Conservation (phyloP, 2,329 filamentous ascomycete genomes). For the Botryotinia globosa region DNA sequence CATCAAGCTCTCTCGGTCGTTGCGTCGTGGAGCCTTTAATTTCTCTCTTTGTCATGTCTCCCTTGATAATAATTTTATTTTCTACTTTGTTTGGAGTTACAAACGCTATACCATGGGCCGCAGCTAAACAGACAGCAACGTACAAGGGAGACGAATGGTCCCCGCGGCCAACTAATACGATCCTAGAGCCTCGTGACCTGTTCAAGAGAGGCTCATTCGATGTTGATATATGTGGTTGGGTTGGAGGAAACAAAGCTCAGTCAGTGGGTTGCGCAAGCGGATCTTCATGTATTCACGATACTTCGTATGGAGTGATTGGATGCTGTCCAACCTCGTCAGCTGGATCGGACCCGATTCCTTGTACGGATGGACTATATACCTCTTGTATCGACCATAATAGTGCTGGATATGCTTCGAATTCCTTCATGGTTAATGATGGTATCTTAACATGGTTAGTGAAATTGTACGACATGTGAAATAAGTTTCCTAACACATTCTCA, state of each 20-base stretch:
- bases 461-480: not conserved
- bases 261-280: constrained; percentile 32
- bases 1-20: not conserved
- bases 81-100: constrained; percentile 26
- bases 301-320: constrained; percentile 31
- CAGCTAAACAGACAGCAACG: constrained; percentile 28
- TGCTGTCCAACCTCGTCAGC: constrained; percentile 33
- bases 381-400: constrained; percentile 35
- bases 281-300: constrained; percentile 37
- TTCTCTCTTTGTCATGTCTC: constrained; percentile 35
- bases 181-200: constrained; percentile 26
- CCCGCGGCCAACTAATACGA: constrained; percentile 32
- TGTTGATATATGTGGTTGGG: constrained; percentile 36
- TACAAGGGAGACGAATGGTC: constrained; percentile 34
- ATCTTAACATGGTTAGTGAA: constrained; percentile 34
- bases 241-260: constrained; percentile 29
- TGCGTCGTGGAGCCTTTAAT: not conserved
- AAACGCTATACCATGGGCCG: constrained; percentile 33
- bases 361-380: constrained; percentile 36
- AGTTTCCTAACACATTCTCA: constrained; percentile 26
- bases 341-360: constrained; percentile 26
- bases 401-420: constrained; percentile 28
- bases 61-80: constrained; percentile 30
- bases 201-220: constrained; percentile 32
- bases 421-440: constrained; percentile 32